Conservation (phyloP, 495 filamentous ascomycete genomes). For the Bathelium albidoporum region DNA sequence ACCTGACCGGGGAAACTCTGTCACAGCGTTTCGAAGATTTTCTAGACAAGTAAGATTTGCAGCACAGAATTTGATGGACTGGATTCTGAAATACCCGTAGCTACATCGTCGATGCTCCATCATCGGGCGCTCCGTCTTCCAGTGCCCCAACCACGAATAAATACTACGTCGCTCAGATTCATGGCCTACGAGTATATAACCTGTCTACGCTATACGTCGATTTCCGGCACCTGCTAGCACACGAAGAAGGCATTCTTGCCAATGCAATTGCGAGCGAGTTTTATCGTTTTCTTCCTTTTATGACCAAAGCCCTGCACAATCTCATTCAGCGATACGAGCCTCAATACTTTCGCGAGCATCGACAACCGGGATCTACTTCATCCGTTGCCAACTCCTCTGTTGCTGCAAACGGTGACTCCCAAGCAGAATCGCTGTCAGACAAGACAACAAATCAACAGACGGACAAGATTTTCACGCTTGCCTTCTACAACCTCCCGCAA, state of each 20-base stretch:
- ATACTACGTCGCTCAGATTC: constrained; percentile 94
- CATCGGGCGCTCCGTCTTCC: constrained; percentile 64
- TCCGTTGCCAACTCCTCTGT: constrained; percentile 54
- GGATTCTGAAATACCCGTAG: constrained; percentile 33
- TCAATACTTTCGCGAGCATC: constrained; percentile 82
- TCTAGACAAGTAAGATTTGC: constrained; percentile 58
- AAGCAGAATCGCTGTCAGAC: constrained; percentile 50
- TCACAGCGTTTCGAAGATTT: constrained; percentile 80
- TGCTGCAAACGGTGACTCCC: constrained; percentile 53
- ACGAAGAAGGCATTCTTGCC: constrained; percentile 57
- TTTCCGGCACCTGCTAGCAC: constrained; percentile 72
- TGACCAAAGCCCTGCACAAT: constrained; percentile 81
- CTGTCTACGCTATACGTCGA: constrained; percentile 97
- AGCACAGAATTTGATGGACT: background rate
- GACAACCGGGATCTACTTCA: constrained; percentile 56
- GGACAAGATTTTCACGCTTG: constrained; percentile 87
- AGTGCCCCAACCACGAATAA: constrained; percentile 70
- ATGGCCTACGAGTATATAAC: constrained; percentile 71
- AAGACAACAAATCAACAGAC: constrained; percentile 91
- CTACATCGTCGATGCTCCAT: constrained; percentile 63
- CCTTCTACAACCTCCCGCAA: constrained; percentile 95
- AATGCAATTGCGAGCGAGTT: constrained; percentile 79
- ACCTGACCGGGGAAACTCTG: constrained; percentile 75
- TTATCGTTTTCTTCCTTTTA: constrained; percentile 90
- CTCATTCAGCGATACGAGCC: constrained; percentile 91